Conservation (phyloP, 768 basidiomycete genomes). For the Russula ochroleuca region DNA sequence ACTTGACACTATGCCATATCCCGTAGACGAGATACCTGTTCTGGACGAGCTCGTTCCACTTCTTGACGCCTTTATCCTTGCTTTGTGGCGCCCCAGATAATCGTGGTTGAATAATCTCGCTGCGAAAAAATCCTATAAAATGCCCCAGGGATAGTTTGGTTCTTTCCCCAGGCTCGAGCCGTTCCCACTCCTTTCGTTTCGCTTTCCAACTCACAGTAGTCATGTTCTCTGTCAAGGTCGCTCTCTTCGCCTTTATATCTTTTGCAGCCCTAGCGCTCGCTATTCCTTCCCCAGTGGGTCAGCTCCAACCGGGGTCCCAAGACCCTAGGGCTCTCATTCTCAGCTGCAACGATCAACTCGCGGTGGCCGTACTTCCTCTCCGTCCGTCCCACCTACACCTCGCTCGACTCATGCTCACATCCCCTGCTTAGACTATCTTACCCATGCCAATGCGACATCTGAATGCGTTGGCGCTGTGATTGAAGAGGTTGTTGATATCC, state of each 20-base stretch:
- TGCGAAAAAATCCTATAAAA: conserved; percentile 1
- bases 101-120: background rate
- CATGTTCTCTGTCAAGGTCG: conserved; percentile 14
- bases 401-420: background rate
- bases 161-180: conserved; percentile 4
- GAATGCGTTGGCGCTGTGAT: background rate
- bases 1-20: conserved; percentile 2
- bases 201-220: background rate
- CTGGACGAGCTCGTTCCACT: background rate
- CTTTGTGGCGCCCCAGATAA: background rate
- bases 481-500: background rate
- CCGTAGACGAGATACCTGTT: conserved; percentile 1
- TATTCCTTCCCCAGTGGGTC: background rate
- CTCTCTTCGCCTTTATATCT: conserved; percentile 11
- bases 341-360: background rate
- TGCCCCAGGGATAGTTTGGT: background rate
- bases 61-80: background rate
- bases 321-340: background rate
- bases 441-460: background rate
- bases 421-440: background rate
- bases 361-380: background rate
- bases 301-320: too few species aligned
- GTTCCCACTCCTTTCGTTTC: background rate
- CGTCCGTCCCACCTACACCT: background rate
- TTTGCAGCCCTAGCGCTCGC: conserved; percentile 12